Base-by-base conservation (phyloP, 805 yeast genomes). In the Suhomyces sp. region DNA sequence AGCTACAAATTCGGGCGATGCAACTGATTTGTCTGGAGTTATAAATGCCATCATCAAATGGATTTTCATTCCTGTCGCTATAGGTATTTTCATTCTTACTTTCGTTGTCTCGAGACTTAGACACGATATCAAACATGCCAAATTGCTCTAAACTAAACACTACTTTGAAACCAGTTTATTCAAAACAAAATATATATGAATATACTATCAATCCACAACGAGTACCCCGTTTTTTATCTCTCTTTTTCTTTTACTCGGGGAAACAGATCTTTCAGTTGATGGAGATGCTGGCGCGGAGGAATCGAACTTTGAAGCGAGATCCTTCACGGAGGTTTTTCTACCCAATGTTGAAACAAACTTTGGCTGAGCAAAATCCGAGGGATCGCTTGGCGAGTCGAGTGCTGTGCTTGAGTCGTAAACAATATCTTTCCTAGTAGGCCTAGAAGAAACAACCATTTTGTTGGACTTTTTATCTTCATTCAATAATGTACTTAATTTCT, bases 111-210 rank as follows among this genome's bases (percentile, higher is more conserved):
- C 76, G 63, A 75, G 81, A 61, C 67, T 84, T 43, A 79, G 87
- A 68, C 81, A 74, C 56, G 88, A 84, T 56, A 82, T 84, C 51
- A 84, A 46, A 21, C 86, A 81, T 59, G 71, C 85, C 7, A 84
- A 84, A 56, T 71, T 84, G 44, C 71, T 84, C 51, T 83, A 63
- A 67, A 25, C 17, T 17, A n/a, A 12, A 22, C 8, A 17, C 10
- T 37, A 31, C 35, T n/a, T 31, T 9, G n/a, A n/a, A 31, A 31
- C 35, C 17, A n/a, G 35, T 31, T 31, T 31, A 31, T 6, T 31
- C 35, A 31, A n/a, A 31, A n/a, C 31, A 21, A 25, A 40, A 19
- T 43, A 48, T 29, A 43, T 24, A 33, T 29, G 21, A 22, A 15
- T 21, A 41, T 19, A 9, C 31, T 13, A 27, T 46, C 41, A 50